Percentiles rank a stretch among this genome's conserved stretches.
Evolutionary conservation across 345 rosid genomes (phyloP).

Genomic region (Corchorus olitorius): DNA sequence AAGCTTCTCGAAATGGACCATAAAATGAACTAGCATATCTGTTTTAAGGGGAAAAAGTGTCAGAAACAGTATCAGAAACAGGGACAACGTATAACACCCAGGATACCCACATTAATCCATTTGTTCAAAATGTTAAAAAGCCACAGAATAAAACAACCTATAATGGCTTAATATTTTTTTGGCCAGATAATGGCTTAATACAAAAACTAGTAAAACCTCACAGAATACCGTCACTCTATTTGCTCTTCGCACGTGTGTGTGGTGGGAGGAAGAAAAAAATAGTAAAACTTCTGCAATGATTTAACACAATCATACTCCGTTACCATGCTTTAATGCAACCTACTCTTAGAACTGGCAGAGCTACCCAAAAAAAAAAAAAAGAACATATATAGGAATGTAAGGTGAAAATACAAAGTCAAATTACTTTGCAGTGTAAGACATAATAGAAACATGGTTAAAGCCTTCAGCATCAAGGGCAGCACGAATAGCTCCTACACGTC

Average conservation of each 20-base stretch:
- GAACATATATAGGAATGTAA: not conserved
- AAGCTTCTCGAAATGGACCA: constrained; percentile 94
- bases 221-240: not conserved
- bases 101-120: not conserved
- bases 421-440: constrained; percentile 99
- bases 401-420: not conserved
- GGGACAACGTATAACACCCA: not conserved
- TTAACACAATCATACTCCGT: not conserved
- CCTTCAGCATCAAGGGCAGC: constrained; percentile 94
- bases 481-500: constrained; percentile 85
- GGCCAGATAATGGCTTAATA: no score
- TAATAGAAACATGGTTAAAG: constrained; percentile 86
- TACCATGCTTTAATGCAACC: constrained; percentile 6
- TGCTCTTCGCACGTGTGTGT: not conserved
- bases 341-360: not conserved
- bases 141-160: not conserved
- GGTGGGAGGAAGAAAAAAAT: not conserved
- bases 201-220: not conserved
- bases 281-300: not conserved
- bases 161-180: no score
- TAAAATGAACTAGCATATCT: constrained; percentile 97
- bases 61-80: constrained; percentile 10
- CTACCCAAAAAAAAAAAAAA: not conserved
- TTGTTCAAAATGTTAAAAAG: not conserved
- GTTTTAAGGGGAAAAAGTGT: constrained; percentile 22